Conservation (phyloP, 805 yeast genomes). For the Saccharomycopsis fodiens region DNA sequence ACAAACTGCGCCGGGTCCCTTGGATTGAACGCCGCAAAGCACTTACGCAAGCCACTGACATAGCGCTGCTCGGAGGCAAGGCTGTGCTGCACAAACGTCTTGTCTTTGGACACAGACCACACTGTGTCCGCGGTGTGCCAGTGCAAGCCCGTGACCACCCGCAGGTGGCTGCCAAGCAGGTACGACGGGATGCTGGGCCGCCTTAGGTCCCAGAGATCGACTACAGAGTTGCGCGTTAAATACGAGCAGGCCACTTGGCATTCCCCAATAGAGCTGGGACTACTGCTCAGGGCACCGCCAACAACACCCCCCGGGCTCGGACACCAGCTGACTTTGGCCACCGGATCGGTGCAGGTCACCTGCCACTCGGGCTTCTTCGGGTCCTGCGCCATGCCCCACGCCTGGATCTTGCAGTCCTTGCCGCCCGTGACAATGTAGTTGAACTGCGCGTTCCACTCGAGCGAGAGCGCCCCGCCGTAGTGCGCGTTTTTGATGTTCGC, state of each 20-base stretch:
- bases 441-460: conserved; percentile 80
- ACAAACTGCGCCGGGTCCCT: conserved; percentile 9
- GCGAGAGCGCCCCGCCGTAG: conserved; percentile 80
- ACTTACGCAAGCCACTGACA: conserved; percentile 4
- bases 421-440: conserved; percentile 90
- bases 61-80: conserved; percentile 22
- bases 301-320: no score
- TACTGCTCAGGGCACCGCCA: conserved; percentile 24
- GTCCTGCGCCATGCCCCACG: conserved; percentile 54
- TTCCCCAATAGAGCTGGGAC: conserved; percentile 35
- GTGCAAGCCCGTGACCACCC: conserved; percentile 34
- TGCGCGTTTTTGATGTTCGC: conserved; percentile 65
- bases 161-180: conserved; percentile 11
- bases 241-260: conserved; percentile 36
- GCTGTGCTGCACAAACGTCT: conserved; percentile 31
- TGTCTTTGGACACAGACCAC: conserved; percentile 35
- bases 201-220: conserved; percentile 44
- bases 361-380: conserved; percentile 55
- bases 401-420: conserved; percentile 73
- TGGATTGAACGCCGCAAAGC: conserved; percentile 13
- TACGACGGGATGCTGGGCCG: conserved; percentile 14
- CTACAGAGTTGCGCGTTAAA: conserved; percentile 52
- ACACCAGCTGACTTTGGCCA: conserved; percentile 69
- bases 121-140: conserved; percentile 35
- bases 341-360: conserved; percentile 69